These are phyloP conservation scores for Scutellaria galericulata DNA, from an alignment of 257 asterid genomes.

Conservation along the genomic window DNA sequence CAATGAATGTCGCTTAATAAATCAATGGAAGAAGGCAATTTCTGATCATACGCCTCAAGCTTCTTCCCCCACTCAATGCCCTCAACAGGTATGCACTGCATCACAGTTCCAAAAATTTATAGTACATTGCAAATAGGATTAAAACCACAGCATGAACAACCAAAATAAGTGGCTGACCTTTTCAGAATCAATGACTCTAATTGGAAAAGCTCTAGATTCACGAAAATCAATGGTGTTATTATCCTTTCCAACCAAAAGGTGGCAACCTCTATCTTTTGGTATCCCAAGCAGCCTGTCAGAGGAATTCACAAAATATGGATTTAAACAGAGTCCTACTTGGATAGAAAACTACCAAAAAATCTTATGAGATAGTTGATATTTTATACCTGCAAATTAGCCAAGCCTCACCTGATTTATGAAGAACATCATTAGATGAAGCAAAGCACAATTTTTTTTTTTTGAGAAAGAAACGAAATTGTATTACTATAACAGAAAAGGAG, in stretches of 20 bases:
- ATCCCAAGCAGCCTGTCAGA: constrained; percentile 58
- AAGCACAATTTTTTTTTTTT: not conserved
- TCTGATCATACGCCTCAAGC: constrained; percentile 43
- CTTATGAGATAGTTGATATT: constrained; percentile 1
- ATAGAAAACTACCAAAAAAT: not conserved
- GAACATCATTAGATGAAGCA: constrained; percentile 32
- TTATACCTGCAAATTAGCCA: constrained; percentile 76
- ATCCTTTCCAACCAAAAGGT: constrained; percentile 38
- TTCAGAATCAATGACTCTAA: constrained; percentile 63
- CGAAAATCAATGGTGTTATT: constrained; percentile 41
- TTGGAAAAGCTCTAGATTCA: constrained; percentile 56
- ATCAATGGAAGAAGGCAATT: constrained; percentile 57
- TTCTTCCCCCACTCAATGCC: constrained; percentile 52
- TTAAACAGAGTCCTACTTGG: not conserved
- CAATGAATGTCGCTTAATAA: constrained; percentile 40
- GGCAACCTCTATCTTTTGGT: constrained; percentile 57
- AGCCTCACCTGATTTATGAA: constrained; percentile 58
- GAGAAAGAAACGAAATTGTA: no score
- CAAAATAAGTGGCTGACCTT: constrained; percentile 48
- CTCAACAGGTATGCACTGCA: constrained; percentile 57
- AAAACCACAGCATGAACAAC: constrained; percentile 18
- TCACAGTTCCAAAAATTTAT: constrained; percentile 24
- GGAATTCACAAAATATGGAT: constrained; percentile 2
- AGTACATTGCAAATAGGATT: not conserved
- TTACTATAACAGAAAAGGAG: no score